phyloP scores from a whole-genome alignment of 2,329 filamentous ascomycete genomes.

The Colletotrichum navitas region DNA sequence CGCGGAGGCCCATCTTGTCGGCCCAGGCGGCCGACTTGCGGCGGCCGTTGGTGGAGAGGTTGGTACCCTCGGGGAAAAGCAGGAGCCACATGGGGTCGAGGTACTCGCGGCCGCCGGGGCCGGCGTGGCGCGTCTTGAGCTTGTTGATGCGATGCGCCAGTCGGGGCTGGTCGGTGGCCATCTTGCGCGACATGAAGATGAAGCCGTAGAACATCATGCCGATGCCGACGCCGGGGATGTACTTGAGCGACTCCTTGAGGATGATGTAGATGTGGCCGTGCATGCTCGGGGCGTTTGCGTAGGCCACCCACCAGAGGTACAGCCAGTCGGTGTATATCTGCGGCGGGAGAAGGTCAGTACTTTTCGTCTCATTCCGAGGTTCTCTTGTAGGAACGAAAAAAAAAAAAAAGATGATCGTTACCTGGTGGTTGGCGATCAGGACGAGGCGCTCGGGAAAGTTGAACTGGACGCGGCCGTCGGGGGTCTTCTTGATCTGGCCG shows the following conservation, averaged over 20 bases:
- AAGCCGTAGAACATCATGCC: slow-evolving; percentile 90
- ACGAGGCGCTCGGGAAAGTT: slow-evolving; percentile 85
- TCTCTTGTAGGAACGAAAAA: background rate
- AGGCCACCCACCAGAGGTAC: slow-evolving; percentile 95
- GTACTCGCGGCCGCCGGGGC: slow-evolving; percentile 66
- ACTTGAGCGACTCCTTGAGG: slow-evolving; percentile 87
- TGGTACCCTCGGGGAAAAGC: slow-evolving; percentile 90
- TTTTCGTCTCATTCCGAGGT: slow-evolving; percentile 26
- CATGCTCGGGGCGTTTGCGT: slow-evolving; percentile 79
- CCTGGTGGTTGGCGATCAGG: slow-evolving; percentile 89
- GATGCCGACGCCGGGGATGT: slow-evolving; percentile 82
- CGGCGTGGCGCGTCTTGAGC: slow-evolving; percentile 70
- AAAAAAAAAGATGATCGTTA: slow-evolving; percentile 47
- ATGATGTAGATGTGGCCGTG: slow-evolving; percentile 93
- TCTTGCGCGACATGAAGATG: slow-evolving; percentile 92
- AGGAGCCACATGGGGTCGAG: slow-evolving; percentile 90
- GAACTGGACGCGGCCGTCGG: slow-evolving; percentile 81
- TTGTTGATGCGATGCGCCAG: slow-evolving; percentile 80
- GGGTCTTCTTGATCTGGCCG: slow-evolving; percentile 77
- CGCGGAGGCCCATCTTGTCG: slow-evolving; percentile 78
- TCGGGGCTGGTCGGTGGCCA: slow-evolving; percentile 82
- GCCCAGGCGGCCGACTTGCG: slow-evolving; percentile 81
- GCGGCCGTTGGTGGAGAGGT: slow-evolving; percentile 78
- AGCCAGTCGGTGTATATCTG: slow-evolving; percentile 91
- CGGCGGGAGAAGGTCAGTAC: background rate